Evolutionary conservation across 345 rosid species (phyloP), one percentile per base, ranked within the genome.

Genomic region (Arabis alpina): DNA sequence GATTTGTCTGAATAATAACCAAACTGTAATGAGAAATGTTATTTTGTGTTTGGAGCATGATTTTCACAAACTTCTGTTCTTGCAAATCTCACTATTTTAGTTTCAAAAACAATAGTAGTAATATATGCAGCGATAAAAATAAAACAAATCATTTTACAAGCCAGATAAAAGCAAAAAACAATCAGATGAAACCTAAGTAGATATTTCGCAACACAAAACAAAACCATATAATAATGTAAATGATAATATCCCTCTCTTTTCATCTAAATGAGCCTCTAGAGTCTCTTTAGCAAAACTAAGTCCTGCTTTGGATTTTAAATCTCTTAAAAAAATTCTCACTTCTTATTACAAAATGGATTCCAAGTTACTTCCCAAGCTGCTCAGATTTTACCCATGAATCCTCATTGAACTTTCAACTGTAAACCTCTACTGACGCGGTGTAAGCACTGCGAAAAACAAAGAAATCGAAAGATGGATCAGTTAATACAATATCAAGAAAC

Each of bases 371-470:
- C 49, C 10, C 58, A 49, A 15, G 56, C 52, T 48, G 65, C 64
- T 54, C 23, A 32, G 43, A 66, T 11, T 42, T 43, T 61, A 54
- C 43, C 44, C 2, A 14, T 40, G 40, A 45, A 36, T 55, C 54
- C 40, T 43, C 48, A 4, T 34, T 34, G 8, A 72, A 25, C 48
- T 34, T 39, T 54, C 4, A 48, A 77, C 51, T 43, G 62, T 66
- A 32, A 72, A 73, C 79, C 84, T 66, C 72, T 85, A 84, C 62
- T 82, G 84, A 62, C 71, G 82, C 14, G 88, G 82, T 34, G 96
- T 82, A 72, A 89, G 87, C 84, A 87, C 96, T 89, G 90, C 78
- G 23, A 65, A 81, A 40, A 65, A 61, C 44, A 74, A 32, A 15
- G 3, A 63, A 57, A 59, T 0, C 34, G 51, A 70, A 64, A 15